These are phyloP conservation scores for Monilinia fructicola DNA, from an alignment of 2,329 filamentous ascomycete species.

Conservation along the genomic window DNA sequence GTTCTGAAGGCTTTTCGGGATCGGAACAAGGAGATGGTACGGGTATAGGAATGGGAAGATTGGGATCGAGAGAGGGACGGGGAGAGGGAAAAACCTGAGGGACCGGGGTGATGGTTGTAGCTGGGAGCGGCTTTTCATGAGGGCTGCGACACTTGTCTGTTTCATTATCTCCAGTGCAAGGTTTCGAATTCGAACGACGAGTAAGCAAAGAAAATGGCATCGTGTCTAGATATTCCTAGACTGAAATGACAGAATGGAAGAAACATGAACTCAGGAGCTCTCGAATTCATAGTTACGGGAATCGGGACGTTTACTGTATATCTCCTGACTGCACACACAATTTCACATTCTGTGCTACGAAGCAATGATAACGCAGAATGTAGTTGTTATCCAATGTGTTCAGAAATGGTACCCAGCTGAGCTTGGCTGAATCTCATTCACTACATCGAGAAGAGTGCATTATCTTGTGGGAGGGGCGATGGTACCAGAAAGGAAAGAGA, in stretches of 20 bases:
- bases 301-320: not conserved
- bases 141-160: not conserved
- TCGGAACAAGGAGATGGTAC: conserved; percentile 4
- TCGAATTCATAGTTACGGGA: not conserved
- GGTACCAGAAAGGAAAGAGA: not conserved
- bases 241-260: not conserved
- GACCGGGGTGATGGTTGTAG: not conserved
- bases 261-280: not conserved
- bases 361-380: not conserved
- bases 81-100: too few species aligned
- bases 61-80: not conserved
- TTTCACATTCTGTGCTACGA: not conserved
- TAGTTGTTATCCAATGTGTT: not conserved
- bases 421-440: not conserved
- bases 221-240: too few species aligned
- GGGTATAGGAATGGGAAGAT: not conserved
- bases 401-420: not conserved
- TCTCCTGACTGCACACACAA: too few species aligned
- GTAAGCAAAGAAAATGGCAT: conserved; percentile 2
- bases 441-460: not conserved
- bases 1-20: conserved; percentile 24
- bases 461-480: not conserved
- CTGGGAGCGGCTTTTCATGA: not conserved
- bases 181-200: not conserved
- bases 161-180: not conserved